Evolutionary conservation across 495 filamentous ascomycete species (phyloP).

Genomic region (Penicillium egyptiacum): DNA sequence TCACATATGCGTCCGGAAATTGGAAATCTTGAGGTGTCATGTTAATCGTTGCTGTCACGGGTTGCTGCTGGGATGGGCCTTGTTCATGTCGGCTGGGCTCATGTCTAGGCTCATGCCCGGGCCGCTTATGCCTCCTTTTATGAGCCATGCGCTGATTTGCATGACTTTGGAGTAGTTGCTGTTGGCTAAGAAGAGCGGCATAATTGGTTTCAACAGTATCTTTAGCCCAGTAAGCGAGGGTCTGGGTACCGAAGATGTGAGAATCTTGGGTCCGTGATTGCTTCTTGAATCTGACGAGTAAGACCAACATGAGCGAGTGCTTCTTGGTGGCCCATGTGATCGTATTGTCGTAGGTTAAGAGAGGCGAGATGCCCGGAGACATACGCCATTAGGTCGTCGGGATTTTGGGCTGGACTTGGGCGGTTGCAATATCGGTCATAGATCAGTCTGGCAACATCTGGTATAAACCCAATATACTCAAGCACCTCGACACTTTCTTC

Average conservation of each 20-base stretch:
- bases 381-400: conserved; percentile 4
- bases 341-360: background rate
- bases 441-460: conserved; percentile 5
- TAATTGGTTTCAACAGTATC: conserved; percentile 4
- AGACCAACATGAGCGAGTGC: conserved; percentile 3
- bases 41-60: conserved; percentile 5
- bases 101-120: too few species aligned
- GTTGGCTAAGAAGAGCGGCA: conserved; percentile 5
- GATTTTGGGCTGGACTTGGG: conserved; percentile 5
- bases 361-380: background rate
- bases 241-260: conserved; percentile 7
- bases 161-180: conserved; percentile 5
- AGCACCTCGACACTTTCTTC: conserved; percentile 9
- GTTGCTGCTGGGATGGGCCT: conserved; percentile 2
- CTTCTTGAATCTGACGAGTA: conserved; percentile 4
- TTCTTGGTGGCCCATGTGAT: background rate
- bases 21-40: conserved; percentile 7
- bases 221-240: background rate
- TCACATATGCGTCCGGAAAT: conserved; percentile 1
- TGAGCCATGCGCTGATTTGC: conserved; percentile 7
- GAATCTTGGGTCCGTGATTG: conserved; percentile 6
- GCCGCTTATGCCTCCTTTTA: conserved; percentile 1
- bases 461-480: conserved; percentile 7
- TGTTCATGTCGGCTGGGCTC: conserved; percentile 1
- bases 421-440: conserved; percentile 6